Conservation (phyloP, 2,329 filamentous ascomycete genomes). For the Paecilomyces sp. region DNA sequence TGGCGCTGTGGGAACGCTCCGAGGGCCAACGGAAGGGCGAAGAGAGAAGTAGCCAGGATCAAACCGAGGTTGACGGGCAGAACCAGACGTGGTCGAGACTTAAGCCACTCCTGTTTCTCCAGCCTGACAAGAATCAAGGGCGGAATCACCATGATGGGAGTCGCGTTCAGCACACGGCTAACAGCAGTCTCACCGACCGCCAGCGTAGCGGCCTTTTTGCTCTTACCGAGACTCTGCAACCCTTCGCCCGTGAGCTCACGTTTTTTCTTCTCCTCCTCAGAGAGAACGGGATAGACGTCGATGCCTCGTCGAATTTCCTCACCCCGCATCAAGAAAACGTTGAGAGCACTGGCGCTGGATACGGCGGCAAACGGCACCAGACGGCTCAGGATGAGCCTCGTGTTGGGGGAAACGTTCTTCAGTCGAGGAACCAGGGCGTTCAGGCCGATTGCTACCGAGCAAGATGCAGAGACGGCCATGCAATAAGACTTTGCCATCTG, state of each 20-base stretch:
- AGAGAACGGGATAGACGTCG: slow-evolving; percentile 78
- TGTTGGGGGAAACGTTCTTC: slow-evolving; percentile 65
- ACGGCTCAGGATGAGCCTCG: slow-evolving; percentile 70
- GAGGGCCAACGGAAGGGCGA: slow-evolving; percentile 81
- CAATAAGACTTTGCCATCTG: slow-evolving; percentile 85
- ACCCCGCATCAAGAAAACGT: slow-evolving; percentile 95
- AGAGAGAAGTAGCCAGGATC: slow-evolving; percentile 79
- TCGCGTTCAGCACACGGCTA: slow-evolving; percentile 85
- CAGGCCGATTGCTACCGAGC: slow-evolving; percentile 84
- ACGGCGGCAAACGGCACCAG: slow-evolving; percentile 95
- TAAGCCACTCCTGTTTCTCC: slow-evolving; percentile 77
- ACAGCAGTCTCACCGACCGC: slow-evolving; percentile 91
- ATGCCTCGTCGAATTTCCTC: slow-evolving; percentile 93
- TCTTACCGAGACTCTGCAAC: slow-evolving; percentile 71
- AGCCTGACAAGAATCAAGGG: slow-evolving; percentile 77
- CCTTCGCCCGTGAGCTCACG: slow-evolving; percentile 59
- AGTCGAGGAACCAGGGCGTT: slow-evolving; percentile 84
- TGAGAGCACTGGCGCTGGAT: slow-evolving; percentile 80
- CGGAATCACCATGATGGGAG: slow-evolving; percentile 94
- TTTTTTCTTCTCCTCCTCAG: slow-evolving; percentile 59
- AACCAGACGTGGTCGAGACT: slow-evolving; percentile 66
- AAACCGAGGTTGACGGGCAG: slow-evolving; percentile 78
- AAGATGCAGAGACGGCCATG: slow-evolving; percentile 85
- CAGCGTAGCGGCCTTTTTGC: slow-evolving; percentile 75
- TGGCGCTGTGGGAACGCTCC: slow-evolving; percentile 91